Evolutionary conservation across 2,329 filamentous ascomycete species (phyloP).

Genomic region (Fusarium globosum): DNA sequence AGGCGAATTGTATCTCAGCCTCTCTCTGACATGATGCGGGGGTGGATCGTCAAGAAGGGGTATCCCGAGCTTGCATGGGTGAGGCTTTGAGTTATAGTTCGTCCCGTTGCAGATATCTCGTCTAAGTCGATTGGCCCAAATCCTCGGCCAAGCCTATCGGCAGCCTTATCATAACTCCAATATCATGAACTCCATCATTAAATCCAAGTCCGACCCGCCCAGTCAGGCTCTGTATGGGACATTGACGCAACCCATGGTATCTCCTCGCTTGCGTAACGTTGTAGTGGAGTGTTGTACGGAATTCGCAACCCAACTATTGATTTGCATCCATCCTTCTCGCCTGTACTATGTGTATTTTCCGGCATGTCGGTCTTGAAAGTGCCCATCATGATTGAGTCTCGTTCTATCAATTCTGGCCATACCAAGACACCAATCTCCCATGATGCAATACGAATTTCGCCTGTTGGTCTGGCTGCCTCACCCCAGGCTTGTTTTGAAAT

Average conservation of each 20-base stretch:
- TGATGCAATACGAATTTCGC: slow-evolving; percentile 77
- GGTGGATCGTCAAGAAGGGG: slow-evolving; percentile 36
- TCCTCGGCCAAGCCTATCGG: background rate
- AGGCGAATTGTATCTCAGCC: slow-evolving; percentile 18
- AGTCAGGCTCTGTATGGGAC: slow-evolving; percentile 70
- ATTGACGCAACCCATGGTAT: slow-evolving; percentile 81
- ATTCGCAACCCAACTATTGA: slow-evolving; percentile 76
- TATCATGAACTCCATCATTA: slow-evolving; percentile 14
- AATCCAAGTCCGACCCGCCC: slow-evolving; percentile 59
- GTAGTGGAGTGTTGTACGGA: slow-evolving; percentile 84
- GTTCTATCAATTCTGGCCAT: slow-evolving; percentile 73
- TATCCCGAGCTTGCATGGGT: slow-evolving; percentile 2
- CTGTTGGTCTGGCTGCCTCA: slow-evolving; percentile 64
- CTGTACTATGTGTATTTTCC: slow-evolving; percentile 29
- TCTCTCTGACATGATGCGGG: slow-evolving; percentile 31
- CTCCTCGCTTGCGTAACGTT: slow-evolving; percentile 71
- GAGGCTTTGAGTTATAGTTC: slow-evolving; percentile 14
- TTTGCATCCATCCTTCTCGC: slow-evolving; percentile 38
- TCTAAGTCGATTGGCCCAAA: slow-evolving; percentile 31
- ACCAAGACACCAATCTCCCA: slow-evolving; percentile 88
- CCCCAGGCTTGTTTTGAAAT: slow-evolving; percentile 92
- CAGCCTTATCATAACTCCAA: slow-evolving; percentile 21
- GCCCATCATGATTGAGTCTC: slow-evolving; percentile 70
- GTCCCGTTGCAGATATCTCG: slow-evolving; percentile 4
- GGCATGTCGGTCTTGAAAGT: slow-evolving; percentile 73